phyloP scores from a whole-genome alignment of 1,284 basidiomycete species.

The Rugosomyces carneus region DNA sequence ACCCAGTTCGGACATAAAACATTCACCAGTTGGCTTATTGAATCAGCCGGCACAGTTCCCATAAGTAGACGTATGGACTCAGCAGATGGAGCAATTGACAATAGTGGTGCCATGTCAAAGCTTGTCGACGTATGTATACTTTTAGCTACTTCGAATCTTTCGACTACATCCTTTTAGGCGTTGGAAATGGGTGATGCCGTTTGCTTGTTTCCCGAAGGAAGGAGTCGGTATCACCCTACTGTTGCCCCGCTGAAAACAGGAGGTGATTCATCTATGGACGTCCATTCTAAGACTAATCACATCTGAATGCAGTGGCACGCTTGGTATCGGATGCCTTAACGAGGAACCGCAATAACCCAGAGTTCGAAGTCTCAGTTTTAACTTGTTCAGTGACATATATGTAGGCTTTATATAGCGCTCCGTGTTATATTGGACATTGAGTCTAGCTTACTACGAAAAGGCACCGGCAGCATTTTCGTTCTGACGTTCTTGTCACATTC shows the following conservation, averaged over 20 bases:
- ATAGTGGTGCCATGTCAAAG: slow-evolving; percentile 58
- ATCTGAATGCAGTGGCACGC: slow-evolving; percentile 53
- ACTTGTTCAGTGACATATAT: slow-evolving; percentile 83
- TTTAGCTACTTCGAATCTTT: neutral
- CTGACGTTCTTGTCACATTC: slow-evolving; percentile 81
- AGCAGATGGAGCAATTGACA: slow-evolving; percentile 50
- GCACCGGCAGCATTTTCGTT: slow-evolving; percentile 73
- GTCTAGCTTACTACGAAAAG: slow-evolving; percentile 21
- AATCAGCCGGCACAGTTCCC: slow-evolving; percentile 79
- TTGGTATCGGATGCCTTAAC: slow-evolving; percentile 74
- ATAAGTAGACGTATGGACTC: slow-evolving; percentile 72
- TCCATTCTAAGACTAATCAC: slow-evolving; percentile 1
- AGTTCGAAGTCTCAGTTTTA: slow-evolving; percentile 67
- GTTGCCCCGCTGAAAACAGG: slow-evolving; percentile 83
- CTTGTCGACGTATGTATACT: slow-evolving; percentile 51
- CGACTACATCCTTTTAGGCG: slow-evolving; percentile 37
- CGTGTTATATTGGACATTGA: too few species aligned
- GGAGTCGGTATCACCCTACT: slow-evolving; percentile 76
- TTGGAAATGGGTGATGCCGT: slow-evolving; percentile 74
- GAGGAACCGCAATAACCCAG: slow-evolving; percentile 57
- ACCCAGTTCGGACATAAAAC: slow-evolving; percentile 77
- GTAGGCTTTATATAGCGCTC: slow-evolving; percentile 27
- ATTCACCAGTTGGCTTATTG: slow-evolving; percentile 85
- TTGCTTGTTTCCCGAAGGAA: slow-evolving; percentile 79
- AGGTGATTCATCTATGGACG: slow-evolving; percentile 33